Conservation (phyloP, 306 rosid species). For the Inga oerstediana region DNA sequence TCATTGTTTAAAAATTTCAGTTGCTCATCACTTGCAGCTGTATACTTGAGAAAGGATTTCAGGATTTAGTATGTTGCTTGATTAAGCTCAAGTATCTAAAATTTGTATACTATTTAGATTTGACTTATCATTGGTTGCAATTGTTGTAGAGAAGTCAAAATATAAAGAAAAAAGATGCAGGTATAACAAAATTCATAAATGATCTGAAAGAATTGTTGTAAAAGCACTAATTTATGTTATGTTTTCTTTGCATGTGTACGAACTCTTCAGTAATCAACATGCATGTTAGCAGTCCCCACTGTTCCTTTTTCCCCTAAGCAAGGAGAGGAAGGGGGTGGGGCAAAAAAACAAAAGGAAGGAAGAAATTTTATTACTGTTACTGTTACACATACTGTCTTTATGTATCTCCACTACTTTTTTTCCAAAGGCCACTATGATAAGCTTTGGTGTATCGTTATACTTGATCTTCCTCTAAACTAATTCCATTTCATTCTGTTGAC, state of each 20-base stretch:
- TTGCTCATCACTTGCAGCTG: not conserved
- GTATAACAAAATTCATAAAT: not conserved
- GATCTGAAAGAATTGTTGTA: not conserved
- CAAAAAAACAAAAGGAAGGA: not conserved
- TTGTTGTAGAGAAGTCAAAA: conserved; percentile 8
- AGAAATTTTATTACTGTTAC: not conserved
- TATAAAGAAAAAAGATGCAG: not conserved
- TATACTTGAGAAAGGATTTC: not conserved
- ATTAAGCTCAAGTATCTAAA: conserved; percentile 11
- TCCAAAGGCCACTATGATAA: conserved; percentile 3
- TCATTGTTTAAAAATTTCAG: conserved; percentile 18
- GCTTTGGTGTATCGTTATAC: conserved; percentile 21
- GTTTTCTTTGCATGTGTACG: not conserved
- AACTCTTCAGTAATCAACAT: not conserved
- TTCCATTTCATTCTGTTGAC: conserved; percentile 4
- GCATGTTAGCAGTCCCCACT: not conserved
- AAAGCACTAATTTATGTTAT: not conserved
- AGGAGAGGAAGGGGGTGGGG: not conserved
- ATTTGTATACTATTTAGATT: conserved; percentile 5
- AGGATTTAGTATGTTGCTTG: not conserved
- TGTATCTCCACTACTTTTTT: not conserved
- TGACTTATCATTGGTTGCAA: not conserved
- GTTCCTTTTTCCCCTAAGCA: not conserved
- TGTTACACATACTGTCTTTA: not conserved
- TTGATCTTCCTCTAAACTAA: conserved; percentile 25